Evolutionary conservation across 805 yeast genomes (phyloP), one percentile per base, ranked within the genome.

Genomic region (Schizosaccharomyces cryophilus): DNA sequence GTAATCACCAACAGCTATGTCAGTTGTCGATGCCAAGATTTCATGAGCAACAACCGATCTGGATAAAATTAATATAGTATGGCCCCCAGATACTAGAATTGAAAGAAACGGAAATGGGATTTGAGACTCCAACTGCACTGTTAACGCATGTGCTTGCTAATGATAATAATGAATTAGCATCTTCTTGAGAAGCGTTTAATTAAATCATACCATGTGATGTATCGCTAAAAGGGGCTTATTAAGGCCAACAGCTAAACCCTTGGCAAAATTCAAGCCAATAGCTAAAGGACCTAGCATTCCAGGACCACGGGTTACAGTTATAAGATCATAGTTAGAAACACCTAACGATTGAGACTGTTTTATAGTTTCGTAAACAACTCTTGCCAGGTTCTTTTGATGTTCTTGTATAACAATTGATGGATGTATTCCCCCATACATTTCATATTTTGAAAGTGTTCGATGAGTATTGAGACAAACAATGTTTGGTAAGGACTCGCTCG

Each of bases 271-370:
- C 29, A 85, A 74, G 0, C 96, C 94, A 0, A 87, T 83, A 9
- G 87, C 78, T 15, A 93, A 73, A 0, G 95, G 84, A 0, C 96
- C 96, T 7, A 82, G 79, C 96, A 93, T 87, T 0, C 98, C 98
- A 0, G 98, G 98, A 0, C 98, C 98, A 65, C 95, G 73, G 0
- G 98, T 93, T 4, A 84, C 95, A 69, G 95, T 85, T 0, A 93
- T 78, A 58, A 93, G 68, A 68, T 86, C 95, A 42, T 30, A 74
- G 73, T 31, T 65, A 61, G 21, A 42, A 29, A 26, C 62, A 30
- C 64, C 78, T 63, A 6, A 48, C 66, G 71, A 64, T 64, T 67
- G 55, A 62, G 68, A 64, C 0, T 67, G 62, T 0, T 31, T 42
- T 17, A 84, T 71, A 4, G 84, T 71, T 5, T 73, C 69, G 17